Evolutionary conservation across 345 rosid genomes (phyloP).

Genomic region (Salix viminalis): DNA sequence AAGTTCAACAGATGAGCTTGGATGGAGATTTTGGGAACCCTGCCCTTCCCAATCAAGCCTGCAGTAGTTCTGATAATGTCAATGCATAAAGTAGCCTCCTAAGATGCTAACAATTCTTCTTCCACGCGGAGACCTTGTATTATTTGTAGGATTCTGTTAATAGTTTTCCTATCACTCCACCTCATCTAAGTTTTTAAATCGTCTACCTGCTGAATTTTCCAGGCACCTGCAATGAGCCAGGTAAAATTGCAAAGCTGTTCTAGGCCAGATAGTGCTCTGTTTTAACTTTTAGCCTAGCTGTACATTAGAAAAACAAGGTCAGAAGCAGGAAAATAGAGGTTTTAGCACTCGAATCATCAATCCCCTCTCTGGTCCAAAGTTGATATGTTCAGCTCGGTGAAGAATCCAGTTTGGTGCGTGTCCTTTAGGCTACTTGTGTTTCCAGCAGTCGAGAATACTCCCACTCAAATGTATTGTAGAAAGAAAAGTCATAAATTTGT

Average conservation of each 20-base stretch:
- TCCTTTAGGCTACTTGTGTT: not conserved
- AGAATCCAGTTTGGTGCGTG: constrained; percentile 8
- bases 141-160: constrained; percentile 21
- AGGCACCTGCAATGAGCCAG: not conserved
- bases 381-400: not conserved
- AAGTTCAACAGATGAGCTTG: constrained; percentile 71
- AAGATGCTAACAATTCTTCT: constrained; percentile 20
- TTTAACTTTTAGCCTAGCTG: not conserved
- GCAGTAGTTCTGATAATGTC: constrained; percentile 67
- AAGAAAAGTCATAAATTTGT: constrained; percentile 15
- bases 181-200: not conserved
- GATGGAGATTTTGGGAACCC: constrained; percentile 16
- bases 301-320: not conserved
- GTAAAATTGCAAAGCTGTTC: not conserved
- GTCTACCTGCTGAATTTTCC: not conserved
- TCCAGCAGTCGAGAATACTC: not conserved
- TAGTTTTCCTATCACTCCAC: constrained; percentile 7
- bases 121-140: not conserved
- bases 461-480: constrained; percentile 2
- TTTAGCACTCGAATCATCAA: not conserved
- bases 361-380: not conserved
- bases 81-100: constrained; percentile 25
- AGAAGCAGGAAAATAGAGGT: constrained; percentile 5
- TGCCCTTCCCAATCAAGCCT: constrained; percentile 53
- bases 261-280: not conserved